Conservation (phyloP, 257 asterid species). For the Voacanga thouarsii region DNA sequence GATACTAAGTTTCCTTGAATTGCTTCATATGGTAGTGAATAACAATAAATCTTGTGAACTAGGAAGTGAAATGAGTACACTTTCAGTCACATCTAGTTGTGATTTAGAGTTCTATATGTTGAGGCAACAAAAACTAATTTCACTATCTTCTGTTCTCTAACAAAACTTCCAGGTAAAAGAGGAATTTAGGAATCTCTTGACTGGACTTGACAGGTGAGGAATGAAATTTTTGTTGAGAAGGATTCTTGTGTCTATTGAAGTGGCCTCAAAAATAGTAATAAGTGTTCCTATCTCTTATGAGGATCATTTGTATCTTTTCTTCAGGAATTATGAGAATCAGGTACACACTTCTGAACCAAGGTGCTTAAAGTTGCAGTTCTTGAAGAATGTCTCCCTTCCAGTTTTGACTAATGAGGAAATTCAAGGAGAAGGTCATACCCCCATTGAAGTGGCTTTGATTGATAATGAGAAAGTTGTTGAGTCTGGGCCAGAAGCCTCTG, state of each 20-base stretch:
- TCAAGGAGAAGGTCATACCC: conserved; percentile 24
- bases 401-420: conserved; percentile 40
- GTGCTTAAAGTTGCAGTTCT: conserved; percentile 39
- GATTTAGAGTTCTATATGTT: not conserved
- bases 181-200: conserved; percentile 66
- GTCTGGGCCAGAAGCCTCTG: conserved; percentile 36
- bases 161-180: conserved; percentile 63
- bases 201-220: conserved; percentile 52
- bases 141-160: not conserved
- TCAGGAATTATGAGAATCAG: conserved; percentile 12
- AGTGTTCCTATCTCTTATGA: not conserved
- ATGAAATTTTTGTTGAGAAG: not conserved
- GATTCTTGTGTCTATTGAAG: not conserved
- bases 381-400: conserved; percentile 26
- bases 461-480: conserved; percentile 28
- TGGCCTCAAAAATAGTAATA: not conserved
- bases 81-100: not conserved
- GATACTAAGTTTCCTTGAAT: too few relatives aligned
- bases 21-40: too few relatives aligned
- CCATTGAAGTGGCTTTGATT: conserved; percentile 34
- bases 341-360: conserved; percentile 18
- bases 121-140: not conserved
- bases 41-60: too few relatives aligned
- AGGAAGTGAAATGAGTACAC: too few relatives aligned
- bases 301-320: not conserved